These are phyloP conservation scores for Dichomitus squalens DNA, from an alignment of 1,284 basidiomycete species.

Conservation along the genomic window DNA sequence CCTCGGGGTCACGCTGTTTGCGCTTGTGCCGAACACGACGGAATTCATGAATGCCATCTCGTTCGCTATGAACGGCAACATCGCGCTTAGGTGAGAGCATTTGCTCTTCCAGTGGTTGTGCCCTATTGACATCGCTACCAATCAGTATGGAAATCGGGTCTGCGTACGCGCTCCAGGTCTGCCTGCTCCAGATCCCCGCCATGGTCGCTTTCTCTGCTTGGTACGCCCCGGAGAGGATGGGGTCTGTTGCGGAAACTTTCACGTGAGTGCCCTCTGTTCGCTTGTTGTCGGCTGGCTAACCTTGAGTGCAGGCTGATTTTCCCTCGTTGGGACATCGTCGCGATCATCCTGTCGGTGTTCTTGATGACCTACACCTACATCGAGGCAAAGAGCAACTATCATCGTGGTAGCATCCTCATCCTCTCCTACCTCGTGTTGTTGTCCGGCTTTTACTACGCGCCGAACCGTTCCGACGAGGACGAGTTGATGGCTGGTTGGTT, in stretches of 20 bases:
- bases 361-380: conserved; percentile 99
- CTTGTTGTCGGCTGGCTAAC: conserved; percentile 7
- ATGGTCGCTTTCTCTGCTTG: conserved; percentile 99
- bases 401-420: conserved; percentile 91
- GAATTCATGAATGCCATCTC: conserved; percentile 99
- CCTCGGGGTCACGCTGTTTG: conserved; percentile 95
- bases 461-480: conserved; percentile 31
- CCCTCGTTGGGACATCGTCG: conserved; percentile 98
- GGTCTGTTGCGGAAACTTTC: conserved; percentile 84
- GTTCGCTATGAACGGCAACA: conserved; percentile 98
- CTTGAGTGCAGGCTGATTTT: conserved; percentile 79
- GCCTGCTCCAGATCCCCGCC: conserved; percentile 95
- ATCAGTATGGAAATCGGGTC: conserved; percentile 98
- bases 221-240: conserved; percentile 84
- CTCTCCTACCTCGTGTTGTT: conserved; percentile 83
- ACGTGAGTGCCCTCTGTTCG: conserved; percentile 56
- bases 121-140: background rate
- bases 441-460: conserved; percentile 82
- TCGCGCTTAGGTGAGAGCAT: conserved; percentile 79
- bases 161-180: conserved; percentile 98
- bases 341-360: conserved; percentile 94
- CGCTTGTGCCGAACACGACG: conserved; percentile 97
- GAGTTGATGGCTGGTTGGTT: conserved; percentile 21
- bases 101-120: background rate
- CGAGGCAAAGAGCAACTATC: conserved; percentile 97